Evolutionary conservation across 176 grass and related monocot species (phyloP).

Genomic region (Bothriochloa decipiens): DNA sequence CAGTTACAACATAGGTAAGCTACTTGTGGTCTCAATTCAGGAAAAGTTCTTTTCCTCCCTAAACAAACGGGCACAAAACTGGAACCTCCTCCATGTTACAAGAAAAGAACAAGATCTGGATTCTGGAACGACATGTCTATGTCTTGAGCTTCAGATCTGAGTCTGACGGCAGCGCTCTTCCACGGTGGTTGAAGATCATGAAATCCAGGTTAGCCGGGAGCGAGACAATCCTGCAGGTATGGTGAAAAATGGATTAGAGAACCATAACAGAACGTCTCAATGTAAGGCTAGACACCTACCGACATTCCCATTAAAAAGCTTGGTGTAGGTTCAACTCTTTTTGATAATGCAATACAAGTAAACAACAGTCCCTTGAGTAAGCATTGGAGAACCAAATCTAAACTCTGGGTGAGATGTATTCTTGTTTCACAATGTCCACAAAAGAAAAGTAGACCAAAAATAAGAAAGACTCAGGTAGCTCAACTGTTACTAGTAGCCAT

Average conservation of each 20-base stretch:
- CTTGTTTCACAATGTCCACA: neutral
- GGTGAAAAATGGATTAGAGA: neutral
- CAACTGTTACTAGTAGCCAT: neutral
- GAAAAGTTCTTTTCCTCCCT: neutral
- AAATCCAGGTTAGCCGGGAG: conserved; percentile 90
- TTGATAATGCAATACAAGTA: neutral
- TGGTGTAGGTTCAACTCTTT: neutral
- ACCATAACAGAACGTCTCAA: neutral
- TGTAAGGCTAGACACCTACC: neutral
- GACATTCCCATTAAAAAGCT: neutral
- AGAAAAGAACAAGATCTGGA: conserved; percentile 12
- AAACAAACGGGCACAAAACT: conserved; percentile 23
- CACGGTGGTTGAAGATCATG: conserved; percentile 96
- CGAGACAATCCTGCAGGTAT: conserved; percentile 69
- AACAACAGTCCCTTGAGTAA: neutral
- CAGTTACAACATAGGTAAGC: conserved; percentile 32
- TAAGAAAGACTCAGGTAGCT: neutral
- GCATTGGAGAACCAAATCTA: neutral
- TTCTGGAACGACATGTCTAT: conserved; percentile 25
- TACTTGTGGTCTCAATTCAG: neutral
- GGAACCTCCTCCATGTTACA: conserved; percentile 32
- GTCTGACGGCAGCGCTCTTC: conserved; percentile 61
- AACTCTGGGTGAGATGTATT: neutral
- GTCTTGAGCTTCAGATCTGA: conserved; percentile 73
- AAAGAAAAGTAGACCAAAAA: conserved; percentile 4